Percentiles rank a stretch among this genome's conserved stretches.
Evolutionary conservation across 1,139 yeast species (phyloP).

Genomic region (Candida sanyaensis): DNA sequence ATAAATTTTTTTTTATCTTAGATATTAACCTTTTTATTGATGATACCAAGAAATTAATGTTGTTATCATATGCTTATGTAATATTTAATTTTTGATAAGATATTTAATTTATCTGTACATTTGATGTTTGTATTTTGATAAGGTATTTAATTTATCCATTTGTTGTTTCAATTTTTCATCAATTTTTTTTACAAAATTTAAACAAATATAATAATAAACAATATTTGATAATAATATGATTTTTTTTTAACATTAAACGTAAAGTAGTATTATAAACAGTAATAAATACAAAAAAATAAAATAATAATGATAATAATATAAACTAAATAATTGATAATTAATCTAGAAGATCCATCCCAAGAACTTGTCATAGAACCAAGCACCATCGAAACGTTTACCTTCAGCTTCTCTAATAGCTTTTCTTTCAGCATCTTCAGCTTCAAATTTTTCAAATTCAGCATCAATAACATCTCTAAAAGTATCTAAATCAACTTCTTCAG

Average conservation of each 20-base stretch:
- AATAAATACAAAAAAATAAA: background rate
- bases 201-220: too few species aligned
- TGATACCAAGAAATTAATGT: too few species aligned
- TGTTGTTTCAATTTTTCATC: background rate
- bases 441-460: slow-evolving; percentile 62
- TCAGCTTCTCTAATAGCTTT: slow-evolving; percentile 39
- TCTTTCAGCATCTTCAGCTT: slow-evolving; percentile 35
- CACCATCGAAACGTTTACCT: slow-evolving; percentile 41
- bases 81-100: too few species aligned
- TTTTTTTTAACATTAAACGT: background rate
- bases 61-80: too few species aligned
- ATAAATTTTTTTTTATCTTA: too few species aligned
- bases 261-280: background rate
- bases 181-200: background rate
- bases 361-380: slow-evolving; percentile 58
- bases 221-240: too few species aligned
- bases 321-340: background rate
- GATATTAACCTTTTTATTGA: too few species aligned
- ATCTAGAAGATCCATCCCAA: slow-evolving; percentile 36
- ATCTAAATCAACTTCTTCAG: slow-evolving; percentile 63
- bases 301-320: background rate
- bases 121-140: too few species aligned
- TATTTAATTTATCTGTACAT: too few species aligned
- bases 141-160: too few species aligned
- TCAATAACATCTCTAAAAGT: slow-evolving; percentile 69